A percentile compares a stretch with the other conserved stretches of the same genome.
These are phyloP conservation scores for Trichosporon sp. DNA, from an alignment of 1,284 basidiomycete species.

Conservation along the genomic window DNA sequence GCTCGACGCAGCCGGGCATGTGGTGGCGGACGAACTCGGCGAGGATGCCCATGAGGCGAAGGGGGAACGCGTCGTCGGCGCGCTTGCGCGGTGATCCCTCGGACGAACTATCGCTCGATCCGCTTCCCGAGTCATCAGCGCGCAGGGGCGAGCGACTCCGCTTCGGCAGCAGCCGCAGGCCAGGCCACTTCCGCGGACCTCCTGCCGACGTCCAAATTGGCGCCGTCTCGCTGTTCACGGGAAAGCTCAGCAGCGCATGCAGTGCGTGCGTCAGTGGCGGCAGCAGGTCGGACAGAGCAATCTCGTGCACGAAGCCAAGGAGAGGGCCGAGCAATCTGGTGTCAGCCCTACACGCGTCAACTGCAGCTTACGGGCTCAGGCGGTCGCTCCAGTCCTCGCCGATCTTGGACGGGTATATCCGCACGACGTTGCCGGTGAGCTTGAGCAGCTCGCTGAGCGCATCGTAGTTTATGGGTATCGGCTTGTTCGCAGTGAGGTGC, in stretches of 20 bases:
- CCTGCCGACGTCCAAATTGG: slow-evolving; percentile 31
- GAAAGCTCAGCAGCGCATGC: slow-evolving; percentile 40
- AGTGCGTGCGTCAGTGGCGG: slow-evolving; percentile 39
- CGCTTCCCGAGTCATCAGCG: neutral
- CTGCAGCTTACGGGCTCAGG: slow-evolving; percentile 34
- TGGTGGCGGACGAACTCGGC: slow-evolving; percentile 28
- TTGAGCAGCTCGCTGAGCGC: slow-evolving; percentile 46
- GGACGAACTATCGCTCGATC: neutral
- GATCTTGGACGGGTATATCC: slow-evolving; percentile 31
- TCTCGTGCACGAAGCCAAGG: slow-evolving; percentile 28
- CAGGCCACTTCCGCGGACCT: neutral
- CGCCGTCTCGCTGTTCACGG: slow-evolving; percentile 28
- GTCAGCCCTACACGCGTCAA: neutral
- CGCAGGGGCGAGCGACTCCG: neutral
- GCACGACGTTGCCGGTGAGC: slow-evolving; percentile 40
- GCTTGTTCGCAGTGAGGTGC: slow-evolving; percentile 20
- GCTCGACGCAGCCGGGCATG: slow-evolving; percentile 25
- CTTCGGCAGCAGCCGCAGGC: neutral
- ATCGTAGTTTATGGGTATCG: slow-evolving; percentile 24
- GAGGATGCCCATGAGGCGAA: slow-evolving; percentile 28
- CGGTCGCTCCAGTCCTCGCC: slow-evolving; percentile 5
- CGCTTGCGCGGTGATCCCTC: slow-evolving; percentile 9
- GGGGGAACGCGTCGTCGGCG: slow-evolving; percentile 24
- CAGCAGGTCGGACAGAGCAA: slow-evolving; percentile 30
- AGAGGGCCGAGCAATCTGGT: slow-evolving; percentile 30